These are phyloP conservation scores for Corchorus capsularis DNA, from an alignment of 345 rosid genomes.

Conservation along the genomic window DNA sequence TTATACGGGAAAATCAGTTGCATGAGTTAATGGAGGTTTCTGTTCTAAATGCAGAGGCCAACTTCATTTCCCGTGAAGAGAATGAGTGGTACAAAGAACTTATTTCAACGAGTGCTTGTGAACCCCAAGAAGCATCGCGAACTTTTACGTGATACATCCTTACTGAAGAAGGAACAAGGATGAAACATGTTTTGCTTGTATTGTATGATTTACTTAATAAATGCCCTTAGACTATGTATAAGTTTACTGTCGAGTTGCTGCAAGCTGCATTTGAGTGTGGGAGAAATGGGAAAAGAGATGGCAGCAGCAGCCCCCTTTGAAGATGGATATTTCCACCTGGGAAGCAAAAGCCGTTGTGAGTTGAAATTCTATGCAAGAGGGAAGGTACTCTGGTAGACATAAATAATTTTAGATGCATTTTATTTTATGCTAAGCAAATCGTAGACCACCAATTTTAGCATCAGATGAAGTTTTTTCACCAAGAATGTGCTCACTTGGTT, in stretches of 20 bases:
- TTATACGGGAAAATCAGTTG: background rate
- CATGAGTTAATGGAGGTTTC: background rate
- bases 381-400: too few relatives aligned
- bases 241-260: background rate
- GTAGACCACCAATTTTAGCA: too few relatives aligned
- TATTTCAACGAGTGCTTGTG: conserved; percentile 41
- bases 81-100: conserved; percentile 85
- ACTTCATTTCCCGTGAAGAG: conserved; percentile 69
- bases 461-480: too few relatives aligned
- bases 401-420: too few relatives aligned
- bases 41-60: conserved; percentile 64
- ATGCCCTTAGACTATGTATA: background rate
- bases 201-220: background rate
- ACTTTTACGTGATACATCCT: conserved; percentile 24
- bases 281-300: background rate
- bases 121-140: conserved; percentile 35
- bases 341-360: too few relatives aligned
- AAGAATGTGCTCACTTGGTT: too few relatives aligned
- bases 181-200: background rate
- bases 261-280: background rate
- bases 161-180: background rate
- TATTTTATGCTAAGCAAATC: too few relatives aligned
- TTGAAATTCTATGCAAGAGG: too few relatives aligned
- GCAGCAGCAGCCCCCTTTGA: background rate
- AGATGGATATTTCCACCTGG: background rate